These are phyloP conservation scores for Phytophthora multivora DNA, from an alignment of 352 stramenopile species.

Conservation along the genomic window DNA sequence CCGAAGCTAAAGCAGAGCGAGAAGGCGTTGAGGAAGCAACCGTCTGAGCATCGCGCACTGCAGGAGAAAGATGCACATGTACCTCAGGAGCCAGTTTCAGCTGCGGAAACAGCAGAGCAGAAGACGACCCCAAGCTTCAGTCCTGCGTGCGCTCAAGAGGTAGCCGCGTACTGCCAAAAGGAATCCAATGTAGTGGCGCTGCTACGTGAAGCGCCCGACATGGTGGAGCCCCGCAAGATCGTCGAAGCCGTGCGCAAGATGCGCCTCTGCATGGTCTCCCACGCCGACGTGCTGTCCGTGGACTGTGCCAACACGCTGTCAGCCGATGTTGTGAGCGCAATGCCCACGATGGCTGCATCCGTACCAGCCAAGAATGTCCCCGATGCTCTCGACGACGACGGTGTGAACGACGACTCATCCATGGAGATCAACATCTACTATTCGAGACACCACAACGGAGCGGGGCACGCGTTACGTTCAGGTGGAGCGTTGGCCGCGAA, in stretches of 20 bases:
- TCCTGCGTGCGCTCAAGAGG: slow-evolving; percentile 47
- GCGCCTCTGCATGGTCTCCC: slow-evolving; percentile 54
- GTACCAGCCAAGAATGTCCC: slow-evolving; percentile 13
- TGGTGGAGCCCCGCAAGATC: slow-evolving; percentile 42
- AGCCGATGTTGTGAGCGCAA: slow-evolving; percentile 14
- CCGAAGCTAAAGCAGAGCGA: neutral
- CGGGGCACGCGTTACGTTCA: slow-evolving; percentile 35
- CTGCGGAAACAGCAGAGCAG: neutral
- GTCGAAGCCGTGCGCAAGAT: slow-evolving; percentile 48
- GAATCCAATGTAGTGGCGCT: slow-evolving; percentile 61
- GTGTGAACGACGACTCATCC: slow-evolving; percentile 50
- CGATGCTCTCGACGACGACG: slow-evolving; percentile 14
- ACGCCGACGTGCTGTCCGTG: slow-evolving; percentile 60
- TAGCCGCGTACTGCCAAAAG: slow-evolving; percentile 43
- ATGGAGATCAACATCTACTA: slow-evolving; percentile 69
- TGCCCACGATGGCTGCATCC: slow-evolving; percentile 24
- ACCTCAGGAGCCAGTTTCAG: neutral
- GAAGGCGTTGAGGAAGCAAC: neutral
- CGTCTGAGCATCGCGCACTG: slow-evolving; percentile 2
- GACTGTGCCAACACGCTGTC: slow-evolving; percentile 55
- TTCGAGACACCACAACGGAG: slow-evolving; percentile 50
- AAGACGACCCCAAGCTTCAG: slow-evolving; percentile 2
- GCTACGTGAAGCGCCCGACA: slow-evolving; percentile 37
- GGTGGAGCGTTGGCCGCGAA: slow-evolving; percentile 26
- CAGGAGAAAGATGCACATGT: neutral